Conservation (phyloP, 2,329 filamentous ascomycete genomes). For the Colletotrichum tropicicola region DNA sequence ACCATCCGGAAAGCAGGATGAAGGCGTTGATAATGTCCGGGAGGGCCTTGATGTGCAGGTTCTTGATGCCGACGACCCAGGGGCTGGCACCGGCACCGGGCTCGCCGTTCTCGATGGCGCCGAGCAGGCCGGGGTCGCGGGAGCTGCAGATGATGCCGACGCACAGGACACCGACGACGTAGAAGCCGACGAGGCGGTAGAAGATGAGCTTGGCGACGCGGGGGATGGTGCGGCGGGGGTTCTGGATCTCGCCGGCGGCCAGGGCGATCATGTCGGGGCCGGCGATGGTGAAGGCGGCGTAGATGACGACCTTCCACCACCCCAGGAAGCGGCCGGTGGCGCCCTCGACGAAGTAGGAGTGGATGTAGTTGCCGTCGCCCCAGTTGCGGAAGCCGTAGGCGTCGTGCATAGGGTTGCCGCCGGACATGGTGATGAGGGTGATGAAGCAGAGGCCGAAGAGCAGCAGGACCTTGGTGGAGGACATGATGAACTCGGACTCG, state of each 20-base stretch:
- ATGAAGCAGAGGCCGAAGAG: constrained; percentile 65
- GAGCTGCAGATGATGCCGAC: constrained; percentile 68
- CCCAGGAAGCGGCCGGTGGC: constrained; percentile 69
- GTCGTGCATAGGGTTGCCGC: constrained; percentile 70
- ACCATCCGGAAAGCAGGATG: constrained; percentile 37
- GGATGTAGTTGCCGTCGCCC: constrained; percentile 43
- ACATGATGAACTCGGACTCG: constrained; percentile 62
- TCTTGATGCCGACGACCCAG: constrained; percentile 62
- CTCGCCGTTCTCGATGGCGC: constrained; percentile 61
- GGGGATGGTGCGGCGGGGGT: constrained; percentile 72
- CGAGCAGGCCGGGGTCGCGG: constrained; percentile 61
- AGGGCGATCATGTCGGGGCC: constrained; percentile 74
- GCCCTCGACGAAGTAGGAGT: constrained; percentile 49
- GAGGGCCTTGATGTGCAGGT: constrained; percentile 59
- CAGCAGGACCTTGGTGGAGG: constrained; percentile 60
- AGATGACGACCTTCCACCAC: constrained; percentile 64
- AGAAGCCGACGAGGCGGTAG: constrained; percentile 76
- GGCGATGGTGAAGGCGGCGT: constrained; percentile 74
- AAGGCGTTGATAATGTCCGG: constrained; percentile 67
- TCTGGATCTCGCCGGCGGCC: constrained; percentile 66
- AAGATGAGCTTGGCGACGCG: constrained; percentile 78
- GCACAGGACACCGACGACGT: constrained; percentile 71
- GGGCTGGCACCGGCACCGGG: constrained; percentile 61
- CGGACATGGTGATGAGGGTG: constrained; percentile 75
- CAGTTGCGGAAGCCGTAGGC: constrained; percentile 73